Percentiles rank a stretch among this genome's conserved stretches.
These are phyloP conservation scores for Vitis amurensis DNA, from an alignment of 164 flowering plant species.

Conservation along the genomic window DNA sequence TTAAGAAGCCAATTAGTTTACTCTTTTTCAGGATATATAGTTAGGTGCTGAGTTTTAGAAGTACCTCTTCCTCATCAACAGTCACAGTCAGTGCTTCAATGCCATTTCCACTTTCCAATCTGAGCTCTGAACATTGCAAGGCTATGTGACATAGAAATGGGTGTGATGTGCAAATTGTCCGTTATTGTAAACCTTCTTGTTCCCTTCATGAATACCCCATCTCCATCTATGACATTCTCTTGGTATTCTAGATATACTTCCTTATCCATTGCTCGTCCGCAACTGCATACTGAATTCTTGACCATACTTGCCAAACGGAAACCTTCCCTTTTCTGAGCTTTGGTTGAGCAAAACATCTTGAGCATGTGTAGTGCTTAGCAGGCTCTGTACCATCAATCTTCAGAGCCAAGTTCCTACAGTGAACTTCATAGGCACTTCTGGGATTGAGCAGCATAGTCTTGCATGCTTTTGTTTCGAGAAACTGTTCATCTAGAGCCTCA, in stretches of 20 bases:
- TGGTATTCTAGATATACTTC: no score
- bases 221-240: no score
- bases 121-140: conserved; percentile 2
- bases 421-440: conserved; percentile 1
- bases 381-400: background rate
- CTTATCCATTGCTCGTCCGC: background rate
- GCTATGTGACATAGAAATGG: background rate
- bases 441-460: conserved; percentile 18
- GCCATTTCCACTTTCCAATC: background rate
- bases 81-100: background rate
- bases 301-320: background rate
- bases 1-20: no score
- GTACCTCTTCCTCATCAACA: conserved; percentile 4
- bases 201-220: conserved; percentile 13
- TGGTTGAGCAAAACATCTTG: background rate
- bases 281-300: background rate
- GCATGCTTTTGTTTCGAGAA: conserved; percentile 8
- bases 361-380: background rate
- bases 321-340: no score
- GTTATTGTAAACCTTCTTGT: background rate
- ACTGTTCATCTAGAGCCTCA: conserved; percentile 6
- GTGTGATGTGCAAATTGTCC: conserved; percentile 21
- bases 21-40: no score
- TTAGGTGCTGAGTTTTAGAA: no score
- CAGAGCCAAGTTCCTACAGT: background rate